Base-by-base conservation (phyloP, 1,284 basidiomycete species). In the Meira miltonrushii region DNA sequence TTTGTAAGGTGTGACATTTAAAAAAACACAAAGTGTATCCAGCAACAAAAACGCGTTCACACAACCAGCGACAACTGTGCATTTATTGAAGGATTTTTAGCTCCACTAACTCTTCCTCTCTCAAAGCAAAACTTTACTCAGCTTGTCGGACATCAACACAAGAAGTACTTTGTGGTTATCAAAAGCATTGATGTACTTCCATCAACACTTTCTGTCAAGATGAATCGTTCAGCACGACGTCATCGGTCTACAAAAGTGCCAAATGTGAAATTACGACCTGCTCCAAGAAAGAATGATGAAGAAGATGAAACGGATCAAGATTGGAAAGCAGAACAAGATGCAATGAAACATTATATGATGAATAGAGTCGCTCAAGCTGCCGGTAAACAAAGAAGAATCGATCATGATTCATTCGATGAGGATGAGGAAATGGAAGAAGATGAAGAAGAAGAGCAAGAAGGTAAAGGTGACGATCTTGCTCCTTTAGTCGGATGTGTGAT, bases 211-310 rank as follows among this genome's bases (percentile, higher is more conserved):
- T 33, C 28, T 8, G 4, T 33, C 4, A 48, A 17, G 17, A 54
- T 54, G 53, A 54, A 54, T 39, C 25, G 38, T 12, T 40, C 39
- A 17, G 53, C 53, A 28, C 11, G 38, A 17, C 10, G 17, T 8
- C 53, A 54, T 43, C 53, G 53, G 7, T 74, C 72, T 55, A 73
- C 72, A 40, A 77, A 77, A 63, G 69, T 77, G 40, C 75, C 75
- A 48, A 71, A 74, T 47, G 73, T 71, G 54, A 72, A 72, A 58
- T 64, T 77, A 10, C 65, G 73, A 11, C 75, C 75, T 10, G 64
- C 68, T 10, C 52, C 63, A 2, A 57, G 55, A 25, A 21, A 13
- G 38, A 37, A 8, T 10, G 40, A 28, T 33, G 43, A 21, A 25
- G 19, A 48, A 6, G 39, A 33, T 11, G 52, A 57, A 25, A 33